A percentile compares a stretch with the other conserved stretches of the same genome.
These are phyloP conservation scores for Epichloe gansuensis DNA, from an alignment of 2,329 filamentous ascomycete species.

Conservation along the genomic window DNA sequence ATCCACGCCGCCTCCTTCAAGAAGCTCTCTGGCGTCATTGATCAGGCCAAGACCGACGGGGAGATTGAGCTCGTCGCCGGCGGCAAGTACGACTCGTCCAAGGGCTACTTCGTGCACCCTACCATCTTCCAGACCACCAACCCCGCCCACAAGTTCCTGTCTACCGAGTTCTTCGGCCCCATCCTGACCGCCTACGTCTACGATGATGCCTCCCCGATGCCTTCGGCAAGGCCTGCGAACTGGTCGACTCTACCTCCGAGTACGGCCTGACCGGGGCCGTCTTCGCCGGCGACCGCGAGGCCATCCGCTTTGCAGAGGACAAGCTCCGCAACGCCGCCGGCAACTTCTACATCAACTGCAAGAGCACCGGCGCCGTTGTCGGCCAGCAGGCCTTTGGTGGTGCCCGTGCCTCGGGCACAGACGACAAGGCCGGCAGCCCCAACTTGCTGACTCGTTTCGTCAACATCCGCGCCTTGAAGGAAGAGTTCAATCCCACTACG, in stretches of 20 bases:
- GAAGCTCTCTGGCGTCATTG: conserved; percentile 65
- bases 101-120: conserved; percentile 74
- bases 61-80: conserved; percentile 63
- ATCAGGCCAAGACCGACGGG: conserved; percentile 63
- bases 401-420: conserved; percentile 55
- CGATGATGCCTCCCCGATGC: conserved; percentile 49
- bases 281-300: conserved; percentile 58
- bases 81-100: conserved; percentile 63
- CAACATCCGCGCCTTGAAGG: conserved; percentile 57
- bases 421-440: conserved; percentile 59
- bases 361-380: conserved; percentile 62
- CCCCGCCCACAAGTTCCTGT: conserved; percentile 61
- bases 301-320: conserved; percentile 57
- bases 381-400: conserved; percentile 64
- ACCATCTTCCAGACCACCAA: conserved; percentile 69
- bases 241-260: conserved; percentile 60
- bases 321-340: conserved; percentile 60
- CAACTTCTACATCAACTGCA: conserved; percentile 82
- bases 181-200: conserved; percentile 66
- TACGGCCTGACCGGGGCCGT: conserved; percentile 70
- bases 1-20: conserved; percentile 75
- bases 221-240: conserved; percentile 45
- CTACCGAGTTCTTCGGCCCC: conserved; percentile 73
- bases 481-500: conserved; percentile 56
- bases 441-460: conserved; percentile 55